Conservation (phyloP, 192 early-diverging fungal genomes). For the Rhizophagus clarus region DNA sequence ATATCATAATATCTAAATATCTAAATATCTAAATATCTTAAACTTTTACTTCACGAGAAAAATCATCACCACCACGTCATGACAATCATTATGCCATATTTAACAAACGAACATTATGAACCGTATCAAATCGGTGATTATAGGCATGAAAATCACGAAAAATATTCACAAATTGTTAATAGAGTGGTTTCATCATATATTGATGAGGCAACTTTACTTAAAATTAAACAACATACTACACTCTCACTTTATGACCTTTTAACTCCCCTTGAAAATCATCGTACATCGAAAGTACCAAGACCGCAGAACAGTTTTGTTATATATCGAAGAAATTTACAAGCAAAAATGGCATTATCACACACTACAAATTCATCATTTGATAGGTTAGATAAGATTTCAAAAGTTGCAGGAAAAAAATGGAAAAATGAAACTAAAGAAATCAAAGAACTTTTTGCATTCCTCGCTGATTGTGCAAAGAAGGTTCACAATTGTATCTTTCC, state of each 20-base stretch:
- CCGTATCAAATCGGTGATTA: too few species aligned
- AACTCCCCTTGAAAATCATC: neutral
- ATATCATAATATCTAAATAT: too few species aligned
- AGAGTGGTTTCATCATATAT: neutral
- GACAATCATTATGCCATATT: too few species aligned
- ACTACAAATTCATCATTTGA: neutral
- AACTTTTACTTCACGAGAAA: too few species aligned
- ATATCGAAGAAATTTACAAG: slow-evolving; percentile 35
- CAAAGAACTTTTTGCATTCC: neutral
- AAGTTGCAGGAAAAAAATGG: neutral
- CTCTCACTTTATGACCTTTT: neutral
- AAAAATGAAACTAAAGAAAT: slow-evolving; percentile 2
- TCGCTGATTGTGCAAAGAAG: neutral
- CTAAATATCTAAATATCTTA: too few species aligned
- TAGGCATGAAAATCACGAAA: too few species aligned
- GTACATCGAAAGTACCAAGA: slow-evolving; percentile 32
- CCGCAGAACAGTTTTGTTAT: slow-evolving; percentile 41
- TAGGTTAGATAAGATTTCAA: neutral
- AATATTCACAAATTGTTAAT: too few species aligned
- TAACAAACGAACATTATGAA: too few species aligned
- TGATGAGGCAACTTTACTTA: neutral
- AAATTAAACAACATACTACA: neutral
- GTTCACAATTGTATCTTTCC: slow-evolving; percentile 5
- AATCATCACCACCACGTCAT: too few species aligned
- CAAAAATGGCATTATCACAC: neutral